phyloP scores from a whole-genome alignment of 352 stramenopile genomes.

The Phytophthora pisi region DNA sequence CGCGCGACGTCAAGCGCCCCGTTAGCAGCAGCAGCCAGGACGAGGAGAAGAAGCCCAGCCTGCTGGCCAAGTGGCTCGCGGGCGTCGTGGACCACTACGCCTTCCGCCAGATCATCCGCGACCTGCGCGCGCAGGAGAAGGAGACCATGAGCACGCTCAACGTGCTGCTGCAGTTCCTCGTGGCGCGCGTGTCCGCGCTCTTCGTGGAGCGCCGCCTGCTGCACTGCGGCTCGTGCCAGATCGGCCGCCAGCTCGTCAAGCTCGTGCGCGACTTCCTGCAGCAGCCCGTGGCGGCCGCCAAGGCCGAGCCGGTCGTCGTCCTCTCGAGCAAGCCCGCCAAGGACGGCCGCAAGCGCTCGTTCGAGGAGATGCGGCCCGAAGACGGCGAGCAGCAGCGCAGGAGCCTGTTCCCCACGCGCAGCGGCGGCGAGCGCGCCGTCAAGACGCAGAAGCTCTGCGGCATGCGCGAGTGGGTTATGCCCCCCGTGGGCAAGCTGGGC shows the following conservation, averaged over 20 bases:
- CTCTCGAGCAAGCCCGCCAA: conserved; percentile 16
- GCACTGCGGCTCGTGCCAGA: conserved; percentile 53
- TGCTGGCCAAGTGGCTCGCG: conserved; percentile 76
- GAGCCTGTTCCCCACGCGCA: conserved; percentile 44
- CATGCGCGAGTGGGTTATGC: conserved; percentile 50
- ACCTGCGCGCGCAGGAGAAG: conserved; percentile 69
- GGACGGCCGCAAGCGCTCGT: conserved; percentile 55
- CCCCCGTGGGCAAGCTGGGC: conserved; percentile 49
- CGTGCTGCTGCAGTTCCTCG: conserved; percentile 71
- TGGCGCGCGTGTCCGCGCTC: conserved; percentile 63
- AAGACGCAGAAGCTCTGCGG: conserved; percentile 73
- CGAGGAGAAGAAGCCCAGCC: conserved; percentile 34
- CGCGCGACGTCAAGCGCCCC: conserved; percentile 54
- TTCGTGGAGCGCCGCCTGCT: conserved; percentile 65
- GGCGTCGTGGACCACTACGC: conserved; percentile 80
- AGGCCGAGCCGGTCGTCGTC: conserved; percentile 18
- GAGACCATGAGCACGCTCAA: conserved; percentile 81
- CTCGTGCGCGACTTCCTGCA: conserved; percentile 75
- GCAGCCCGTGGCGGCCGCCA: conserved; percentile 41
- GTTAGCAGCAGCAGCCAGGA: conserved; percentile 17
- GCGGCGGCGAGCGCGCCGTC: conserved; percentile 32
- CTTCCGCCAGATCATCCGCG: conserved; percentile 60
- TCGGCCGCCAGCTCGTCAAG: conserved; percentile 59
- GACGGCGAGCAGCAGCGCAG: conserved; percentile 35
- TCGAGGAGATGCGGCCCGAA: conserved; percentile 59